Conservation (phyloP, 1,139 yeast species). For the Pichia sp. region DNA sequence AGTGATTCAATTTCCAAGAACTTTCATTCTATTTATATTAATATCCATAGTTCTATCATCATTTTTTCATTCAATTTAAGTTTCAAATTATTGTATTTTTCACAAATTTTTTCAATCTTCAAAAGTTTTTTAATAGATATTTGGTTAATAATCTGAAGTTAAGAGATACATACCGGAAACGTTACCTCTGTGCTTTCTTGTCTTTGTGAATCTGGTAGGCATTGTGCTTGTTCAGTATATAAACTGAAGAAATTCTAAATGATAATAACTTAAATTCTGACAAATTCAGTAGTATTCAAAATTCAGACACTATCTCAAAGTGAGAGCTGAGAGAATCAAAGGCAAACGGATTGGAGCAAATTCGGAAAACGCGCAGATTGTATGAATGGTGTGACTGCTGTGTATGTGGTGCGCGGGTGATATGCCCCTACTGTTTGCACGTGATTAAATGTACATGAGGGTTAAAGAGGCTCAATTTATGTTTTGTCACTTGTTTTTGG, state of each 20-base stretch:
- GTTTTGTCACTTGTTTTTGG: background rate
- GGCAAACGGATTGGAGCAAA: background rate
- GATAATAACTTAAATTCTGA: background rate
- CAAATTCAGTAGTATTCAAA: background rate
- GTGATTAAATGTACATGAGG: background rate
- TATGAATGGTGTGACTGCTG: background rate
- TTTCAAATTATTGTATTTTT: background rate
- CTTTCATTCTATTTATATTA: too few species aligned
- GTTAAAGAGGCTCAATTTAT: background rate
- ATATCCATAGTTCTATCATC: too few species aligned
- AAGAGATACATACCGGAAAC: slow-evolving; percentile 80
- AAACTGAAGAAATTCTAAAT: background rate
- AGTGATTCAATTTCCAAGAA: too few species aligned
- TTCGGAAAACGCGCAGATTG: background rate
- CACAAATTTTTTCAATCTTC: background rate
- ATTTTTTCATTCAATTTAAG: too few species aligned
- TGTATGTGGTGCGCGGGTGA: background rate
- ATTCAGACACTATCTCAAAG: background rate
- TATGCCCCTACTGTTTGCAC: background rate
- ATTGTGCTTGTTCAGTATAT: slow-evolving; percentile 34
- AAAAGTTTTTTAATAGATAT: background rate
- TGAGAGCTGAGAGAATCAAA: background rate
- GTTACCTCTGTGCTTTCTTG: slow-evolving; percentile 99
- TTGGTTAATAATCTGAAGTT: background rate
- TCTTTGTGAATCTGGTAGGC: slow-evolving; percentile 99